Evolutionary conservation across 352 stramenopile species (phyloP), one percentile per base, ranked within the genome.

Genomic region (Peronospora belbahrii): DNA sequence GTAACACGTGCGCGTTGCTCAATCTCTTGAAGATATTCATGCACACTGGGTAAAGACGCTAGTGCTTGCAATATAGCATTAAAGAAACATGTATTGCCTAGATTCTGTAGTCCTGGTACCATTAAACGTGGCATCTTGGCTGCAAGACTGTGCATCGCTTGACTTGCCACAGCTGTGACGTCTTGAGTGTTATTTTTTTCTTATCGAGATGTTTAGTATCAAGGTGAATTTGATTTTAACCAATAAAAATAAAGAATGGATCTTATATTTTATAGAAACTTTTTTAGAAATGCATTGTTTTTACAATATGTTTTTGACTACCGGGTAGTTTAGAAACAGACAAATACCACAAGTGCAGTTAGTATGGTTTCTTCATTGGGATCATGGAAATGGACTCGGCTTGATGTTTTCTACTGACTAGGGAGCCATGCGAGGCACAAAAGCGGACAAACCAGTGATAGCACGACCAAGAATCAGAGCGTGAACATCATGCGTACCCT

Each of bases 401-500:
- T n/a, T n/a, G n/a, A n/a, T 10, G 14, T 2, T 24, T 65, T 27
- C 23, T 27, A n/a, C 17, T 36, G n/a, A 46, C 38, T 86, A 88
- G 23, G 70, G 70, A 44, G 79, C 75, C 59, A 73, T 71, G 43
- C 74, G 77, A 44, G 94, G 94, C 22, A 97, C 89, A 69, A 99
- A 98, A 6, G 90, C 69, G 17, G 90, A 83, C 41, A 98, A 92
- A 14, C 90, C 95, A 8, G 95, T 98, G 69, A 98, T 98, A 39
- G 92, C 93, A 14, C 94, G 77, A 17, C 96, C 96, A 4, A 99
- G 75, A 59, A 99, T 98, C n/a, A 99, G 75, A 28, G 95, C 95
- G 66, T 99, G 96, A 25, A 99, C 80, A 65, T 99, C 96, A 64
- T 98, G 95, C 18, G 96, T 99, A 38, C 96, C 96, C 71, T 99